Evolutionary conservation across 129 eudicot species (phyloP).

Genomic region (Pulicaria dysenterica): DNA sequence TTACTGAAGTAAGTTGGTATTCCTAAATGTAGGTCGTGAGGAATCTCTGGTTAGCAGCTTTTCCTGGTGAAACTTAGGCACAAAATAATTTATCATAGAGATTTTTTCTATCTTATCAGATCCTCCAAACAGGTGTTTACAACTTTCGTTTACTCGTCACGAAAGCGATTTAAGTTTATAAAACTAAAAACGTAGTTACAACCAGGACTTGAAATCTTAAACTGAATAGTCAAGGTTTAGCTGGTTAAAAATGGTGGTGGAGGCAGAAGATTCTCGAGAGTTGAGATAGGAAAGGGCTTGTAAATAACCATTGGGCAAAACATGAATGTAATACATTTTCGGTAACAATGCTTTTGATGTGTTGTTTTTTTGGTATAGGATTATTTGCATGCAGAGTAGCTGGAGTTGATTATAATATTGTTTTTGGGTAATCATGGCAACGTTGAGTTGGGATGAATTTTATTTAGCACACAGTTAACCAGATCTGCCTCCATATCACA

Average conservation of each 20-base stretch:
- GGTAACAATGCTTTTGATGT: background rate
- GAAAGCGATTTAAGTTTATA: background rate
- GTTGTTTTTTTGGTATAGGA: background rate
- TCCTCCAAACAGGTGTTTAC: background rate
- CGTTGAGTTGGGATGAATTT: background rate
- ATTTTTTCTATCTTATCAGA: background rate
- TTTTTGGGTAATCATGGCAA: conserved; percentile 10
- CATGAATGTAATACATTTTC: background rate
- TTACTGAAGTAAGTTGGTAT: background rate
- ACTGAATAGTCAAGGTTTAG: conserved; percentile 8
- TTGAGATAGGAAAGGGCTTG: background rate
- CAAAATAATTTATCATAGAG: conserved; percentile 9
- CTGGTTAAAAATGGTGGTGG: background rate
- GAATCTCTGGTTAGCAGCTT: too few relatives aligned
- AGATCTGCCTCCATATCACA: conserved; percentile 3
- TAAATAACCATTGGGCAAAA: background rate
- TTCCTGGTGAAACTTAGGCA: background rate
- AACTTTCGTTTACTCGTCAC: background rate
- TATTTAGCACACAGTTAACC: background rate
- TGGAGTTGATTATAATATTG: background rate
- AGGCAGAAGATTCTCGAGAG: background rate
- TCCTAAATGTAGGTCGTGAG: background rate
- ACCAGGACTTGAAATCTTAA: conserved; percentile 4
- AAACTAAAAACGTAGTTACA: background rate
- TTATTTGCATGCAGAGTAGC: conserved; percentile 1